phyloP scores from a whole-genome alignment of 75 land plant genomes.

The Selaginella moellendorffii region DNA sequence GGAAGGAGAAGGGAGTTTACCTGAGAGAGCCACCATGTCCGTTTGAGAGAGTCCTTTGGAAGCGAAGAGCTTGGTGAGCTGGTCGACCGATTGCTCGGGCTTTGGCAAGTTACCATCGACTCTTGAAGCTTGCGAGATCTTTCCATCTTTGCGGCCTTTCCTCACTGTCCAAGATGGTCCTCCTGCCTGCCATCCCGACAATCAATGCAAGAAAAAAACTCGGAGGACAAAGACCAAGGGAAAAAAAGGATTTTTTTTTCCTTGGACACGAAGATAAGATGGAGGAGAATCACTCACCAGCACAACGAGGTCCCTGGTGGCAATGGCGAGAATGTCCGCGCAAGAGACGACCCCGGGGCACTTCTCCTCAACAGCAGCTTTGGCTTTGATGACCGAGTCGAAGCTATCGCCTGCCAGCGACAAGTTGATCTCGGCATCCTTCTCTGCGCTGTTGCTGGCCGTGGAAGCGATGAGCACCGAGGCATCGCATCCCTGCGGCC shows the following conservation, averaged over 20 bases:
- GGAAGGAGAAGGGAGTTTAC: conserved; percentile 19
- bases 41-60: conserved; percentile 31
- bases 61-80: conserved; percentile 36
- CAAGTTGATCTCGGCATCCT: background rate
- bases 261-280: too few species aligned
- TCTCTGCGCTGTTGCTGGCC: background rate
- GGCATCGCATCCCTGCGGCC: background rate
- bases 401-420: background rate
- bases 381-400: background rate
- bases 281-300: too few species aligned
- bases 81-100: conserved; percentile 34
- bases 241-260: too few species aligned
- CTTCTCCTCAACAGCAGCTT: background rate
- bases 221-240: too few species aligned
- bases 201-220: background rate
- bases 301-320: background rate
- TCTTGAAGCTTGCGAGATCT: conserved; percentile 35
- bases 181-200: background rate
- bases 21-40: conserved; percentile 79
- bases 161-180: conserved; percentile 17
- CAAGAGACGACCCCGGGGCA: background rate
- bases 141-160: conserved; percentile 60
- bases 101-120: conserved; percentile 44
- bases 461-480: background rate
- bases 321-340: background rate